These are phyloP conservation scores for Phaffomyces opuntiae DNA, from an alignment of 805 yeast species.

Conservation along the genomic window DNA sequence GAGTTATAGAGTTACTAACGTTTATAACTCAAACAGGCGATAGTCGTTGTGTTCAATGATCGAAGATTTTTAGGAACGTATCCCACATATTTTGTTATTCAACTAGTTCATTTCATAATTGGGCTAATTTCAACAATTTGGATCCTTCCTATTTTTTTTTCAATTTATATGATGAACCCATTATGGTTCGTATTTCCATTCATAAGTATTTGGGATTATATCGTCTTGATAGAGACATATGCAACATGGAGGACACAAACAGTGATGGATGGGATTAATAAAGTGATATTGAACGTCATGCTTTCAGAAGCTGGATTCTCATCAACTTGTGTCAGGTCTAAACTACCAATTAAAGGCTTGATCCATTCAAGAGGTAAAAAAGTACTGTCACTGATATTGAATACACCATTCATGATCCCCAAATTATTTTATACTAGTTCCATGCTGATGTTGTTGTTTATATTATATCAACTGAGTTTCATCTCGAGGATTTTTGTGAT, in stretches of 20 bases:
- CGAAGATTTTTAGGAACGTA: constrained; percentile 4
- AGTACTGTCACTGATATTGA: not conserved
- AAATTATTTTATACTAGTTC: not conserved
- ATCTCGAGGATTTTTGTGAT: not conserved
- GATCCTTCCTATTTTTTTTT: constrained; percentile 2
- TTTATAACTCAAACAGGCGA: not conserved
- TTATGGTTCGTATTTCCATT: constrained; percentile 6
- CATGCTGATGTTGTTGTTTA: not conserved
- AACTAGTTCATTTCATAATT: constrained; percentile 1
- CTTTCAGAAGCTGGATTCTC: constrained; percentile 6
- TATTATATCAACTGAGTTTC: not conserved
- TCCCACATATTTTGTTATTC: constrained; percentile 1
- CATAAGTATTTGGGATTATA: constrained; percentile 3
- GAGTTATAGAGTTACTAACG: not conserved
- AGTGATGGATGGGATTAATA: constrained; percentile 1
- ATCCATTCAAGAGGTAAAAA: constrained; percentile 4
- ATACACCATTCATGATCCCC: constrained; percentile 1
- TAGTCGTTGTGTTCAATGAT: constrained; percentile 2
- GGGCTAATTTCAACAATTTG: constrained; percentile 1
- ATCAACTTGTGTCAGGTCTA: constrained; percentile 3
- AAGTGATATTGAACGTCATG: constrained; percentile 1
- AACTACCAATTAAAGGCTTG: constrained; percentile 3
- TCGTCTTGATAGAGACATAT: constrained; percentile 1
- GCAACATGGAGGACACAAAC: constrained; percentile 6
- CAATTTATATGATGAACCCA: constrained; percentile 1